A percentile compares a stretch with the other conserved stretches of the same genome.
These are phyloP conservation scores for Aspergillus ibericus DNA, from an alignment of 2,329 filamentous ascomycete genomes.

Conservation along the genomic window DNA sequence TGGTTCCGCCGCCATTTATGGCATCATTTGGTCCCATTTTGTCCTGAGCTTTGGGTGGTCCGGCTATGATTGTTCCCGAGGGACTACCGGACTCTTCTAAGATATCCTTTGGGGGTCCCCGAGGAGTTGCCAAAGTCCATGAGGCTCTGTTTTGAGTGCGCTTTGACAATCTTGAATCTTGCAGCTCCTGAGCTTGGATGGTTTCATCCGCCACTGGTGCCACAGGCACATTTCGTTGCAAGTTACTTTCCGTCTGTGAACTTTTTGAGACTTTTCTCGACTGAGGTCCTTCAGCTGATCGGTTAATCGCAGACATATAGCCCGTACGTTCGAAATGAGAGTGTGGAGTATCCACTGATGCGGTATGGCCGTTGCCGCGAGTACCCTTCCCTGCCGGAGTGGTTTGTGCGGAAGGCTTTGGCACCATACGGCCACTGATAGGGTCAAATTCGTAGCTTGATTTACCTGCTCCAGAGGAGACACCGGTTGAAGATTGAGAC, in stretches of 20 bases:
- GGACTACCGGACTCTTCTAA: not conserved
- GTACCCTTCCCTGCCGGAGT: not conserved
- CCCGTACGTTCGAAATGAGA: not conserved
- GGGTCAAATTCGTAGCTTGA: conserved; percentile 40
- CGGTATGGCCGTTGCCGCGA: not conserved
- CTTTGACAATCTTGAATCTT: not conserved
- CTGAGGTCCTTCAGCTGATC: not conserved
- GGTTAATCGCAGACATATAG: conserved; percentile 8
- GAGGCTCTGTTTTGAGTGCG: not conserved
- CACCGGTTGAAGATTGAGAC: not conserved
- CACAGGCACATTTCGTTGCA: not conserved
- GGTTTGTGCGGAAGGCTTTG: conserved; percentile 10
- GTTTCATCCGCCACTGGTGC: not conserved
- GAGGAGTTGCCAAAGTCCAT: too few relatives aligned
- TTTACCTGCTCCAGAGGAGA: not conserved
- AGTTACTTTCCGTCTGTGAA: not conserved
- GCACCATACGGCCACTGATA: conserved; percentile 44
- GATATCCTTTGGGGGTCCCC: not conserved
- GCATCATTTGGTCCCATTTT: not conserved
- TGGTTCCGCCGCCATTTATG: not conserved
- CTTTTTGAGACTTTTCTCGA: not conserved
- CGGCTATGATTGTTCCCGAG: not conserved
- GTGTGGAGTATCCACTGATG: not conserved
- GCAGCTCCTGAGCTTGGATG: not conserved
- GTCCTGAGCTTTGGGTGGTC: not conserved